Percentiles rank a stretch among this genome's conserved stretches.
Evolutionary conservation across 2,329 filamentous ascomycete genomes (phyloP).

Genomic region (Akanthomyces uredinophilus): DNA sequence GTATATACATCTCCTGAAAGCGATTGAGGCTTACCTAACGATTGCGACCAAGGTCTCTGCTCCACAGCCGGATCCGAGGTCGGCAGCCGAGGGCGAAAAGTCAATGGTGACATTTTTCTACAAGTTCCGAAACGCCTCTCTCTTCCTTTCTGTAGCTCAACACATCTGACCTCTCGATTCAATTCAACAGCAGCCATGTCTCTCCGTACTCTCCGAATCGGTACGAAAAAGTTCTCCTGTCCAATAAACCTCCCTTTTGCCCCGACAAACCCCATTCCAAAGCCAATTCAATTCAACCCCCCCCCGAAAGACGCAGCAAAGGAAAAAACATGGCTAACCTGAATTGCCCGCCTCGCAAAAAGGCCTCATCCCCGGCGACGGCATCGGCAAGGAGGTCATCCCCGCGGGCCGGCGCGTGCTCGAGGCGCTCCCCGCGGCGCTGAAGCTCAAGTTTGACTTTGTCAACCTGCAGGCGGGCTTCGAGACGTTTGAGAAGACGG

Average conservation of each 20-base stretch:
- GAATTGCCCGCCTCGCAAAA: too few relatives aligned
- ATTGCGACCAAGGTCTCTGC: background rate
- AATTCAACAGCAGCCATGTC: conserved; percentile 28
- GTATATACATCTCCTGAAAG: background rate
- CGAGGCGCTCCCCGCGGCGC: conserved; percentile 85
- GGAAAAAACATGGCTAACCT: too few relatives aligned
- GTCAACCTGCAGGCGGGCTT: conserved; percentile 89
- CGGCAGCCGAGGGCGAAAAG: conserved; percentile 5
- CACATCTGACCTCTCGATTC: background rate
- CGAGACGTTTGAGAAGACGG: conserved; percentile 86
- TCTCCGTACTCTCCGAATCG: conserved; percentile 38
- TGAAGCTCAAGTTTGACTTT: conserved; percentile 91
- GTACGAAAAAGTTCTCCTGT: conserved; percentile 21
- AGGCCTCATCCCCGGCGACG: conserved; percentile 97
- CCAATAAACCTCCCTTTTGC: too few relatives aligned
- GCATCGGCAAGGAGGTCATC: conserved; percentile 98
- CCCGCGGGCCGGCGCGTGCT: conserved; percentile 87
- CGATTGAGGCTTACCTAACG: background rate
- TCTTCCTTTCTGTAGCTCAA: background rate
- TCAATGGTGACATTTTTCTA: background rate
- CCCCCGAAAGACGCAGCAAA: too few relatives aligned
- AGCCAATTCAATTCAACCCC: too few relatives aligned
- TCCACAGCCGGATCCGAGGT: conserved; percentile 13
- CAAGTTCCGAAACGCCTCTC: too few relatives aligned
- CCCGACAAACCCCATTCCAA: too few relatives aligned